These are phyloP conservation scores for Rhypophila decipiens DNA, from an alignment of 495 filamentous ascomycete species.

Conservation along the genomic window DNA sequence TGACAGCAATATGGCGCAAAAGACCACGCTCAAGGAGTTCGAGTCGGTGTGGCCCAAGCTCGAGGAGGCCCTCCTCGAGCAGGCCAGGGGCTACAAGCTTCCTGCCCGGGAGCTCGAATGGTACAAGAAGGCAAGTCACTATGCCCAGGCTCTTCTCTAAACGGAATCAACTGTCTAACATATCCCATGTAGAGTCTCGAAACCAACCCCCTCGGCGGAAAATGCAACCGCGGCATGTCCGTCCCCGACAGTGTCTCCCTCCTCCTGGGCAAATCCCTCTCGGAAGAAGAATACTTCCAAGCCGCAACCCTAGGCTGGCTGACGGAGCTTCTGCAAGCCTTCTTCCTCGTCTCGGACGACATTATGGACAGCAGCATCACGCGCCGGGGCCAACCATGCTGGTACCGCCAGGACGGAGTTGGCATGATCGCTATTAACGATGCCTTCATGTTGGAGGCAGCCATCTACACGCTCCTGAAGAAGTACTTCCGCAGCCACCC, in stretches of 20 bases:
- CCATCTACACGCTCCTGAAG: constrained; percentile 87
- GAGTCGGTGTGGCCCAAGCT: constrained; percentile 80
- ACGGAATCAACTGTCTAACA: no score
- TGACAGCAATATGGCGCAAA: constrained; percentile 63
- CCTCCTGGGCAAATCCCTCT: constrained; percentile 66
- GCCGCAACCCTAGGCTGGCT: constrained; percentile 88
- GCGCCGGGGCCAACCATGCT: constrained; percentile 87
- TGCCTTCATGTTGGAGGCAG: constrained; percentile 87
- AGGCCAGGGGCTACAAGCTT: constrained; percentile 72
- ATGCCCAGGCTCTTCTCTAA: no score
- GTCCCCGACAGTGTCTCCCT: constrained; percentile 83
- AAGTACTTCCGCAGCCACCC: constrained; percentile 84
- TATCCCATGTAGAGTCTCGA: constrained; percentile 79
- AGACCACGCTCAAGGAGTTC: constrained; percentile 73
- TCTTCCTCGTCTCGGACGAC: constrained; percentile 97
- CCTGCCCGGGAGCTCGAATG: constrained; percentile 78
- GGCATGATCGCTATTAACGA: constrained; percentile 98
- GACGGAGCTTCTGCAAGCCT: constrained; percentile 95
- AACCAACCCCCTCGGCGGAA: constrained; percentile 85
- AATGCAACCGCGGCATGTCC: constrained; percentile 98
- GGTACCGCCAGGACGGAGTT: constrained; percentile 82
- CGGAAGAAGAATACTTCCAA: constrained; percentile 73
- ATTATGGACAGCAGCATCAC: constrained; percentile 97
- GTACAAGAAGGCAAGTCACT: constrained; percentile 69
- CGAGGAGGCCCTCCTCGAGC: constrained; percentile 66